Evolutionary conservation across 176 grass and related monocot species (phyloP).

Genomic region (Tillandsia fasciculata): DNA sequence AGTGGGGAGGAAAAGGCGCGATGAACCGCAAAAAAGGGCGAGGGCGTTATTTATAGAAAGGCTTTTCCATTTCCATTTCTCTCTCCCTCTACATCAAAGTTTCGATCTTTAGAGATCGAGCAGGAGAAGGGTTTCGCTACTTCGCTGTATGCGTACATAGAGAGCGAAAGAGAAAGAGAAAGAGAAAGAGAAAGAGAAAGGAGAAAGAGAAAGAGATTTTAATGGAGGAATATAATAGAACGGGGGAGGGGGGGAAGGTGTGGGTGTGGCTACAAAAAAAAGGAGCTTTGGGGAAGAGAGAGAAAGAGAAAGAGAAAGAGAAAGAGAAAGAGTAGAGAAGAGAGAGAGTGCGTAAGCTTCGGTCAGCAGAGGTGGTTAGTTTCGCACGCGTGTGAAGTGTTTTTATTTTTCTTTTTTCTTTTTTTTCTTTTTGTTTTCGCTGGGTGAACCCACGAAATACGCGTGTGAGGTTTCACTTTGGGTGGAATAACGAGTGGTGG

Average conservation of each 20-base stretch:
- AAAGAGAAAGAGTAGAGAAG: slow-evolving; percentile 7
- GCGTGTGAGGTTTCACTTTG: too few relatives aligned
- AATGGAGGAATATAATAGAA: slow-evolving; percentile 15
- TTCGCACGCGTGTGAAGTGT: slow-evolving; percentile 15
- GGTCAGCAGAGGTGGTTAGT: slow-evolving; percentile 31
- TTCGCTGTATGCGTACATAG: neutral
- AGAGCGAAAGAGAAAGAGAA: neutral
- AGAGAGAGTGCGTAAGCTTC: slow-evolving; percentile 21
- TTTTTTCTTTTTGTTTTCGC: too few relatives aligned
- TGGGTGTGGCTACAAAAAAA: slow-evolving; percentile 2
- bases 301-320: slow-evolving; percentile 9
- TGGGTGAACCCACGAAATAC: too few relatives aligned
- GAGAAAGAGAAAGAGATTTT: neutral
- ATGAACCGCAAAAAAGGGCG: too few relatives aligned
- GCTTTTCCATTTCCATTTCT: too few relatives aligned
- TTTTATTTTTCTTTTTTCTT: too few relatives aligned
- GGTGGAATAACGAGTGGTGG: too few relatives aligned
- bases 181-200: neutral
- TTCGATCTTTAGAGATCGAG: neutral
- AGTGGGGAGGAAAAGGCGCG: too few relatives aligned
- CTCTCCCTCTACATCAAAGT: neutral
- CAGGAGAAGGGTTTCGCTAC: slow-evolving; percentile 2
- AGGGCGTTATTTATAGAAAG: too few relatives aligned
- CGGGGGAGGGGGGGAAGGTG: slow-evolving; percentile 5
- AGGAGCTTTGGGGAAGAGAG: slow-evolving; percentile 10